Base-by-base conservation (phyloP, 148 eudicot genomes). In the Euryodendron excelsum region DNA sequence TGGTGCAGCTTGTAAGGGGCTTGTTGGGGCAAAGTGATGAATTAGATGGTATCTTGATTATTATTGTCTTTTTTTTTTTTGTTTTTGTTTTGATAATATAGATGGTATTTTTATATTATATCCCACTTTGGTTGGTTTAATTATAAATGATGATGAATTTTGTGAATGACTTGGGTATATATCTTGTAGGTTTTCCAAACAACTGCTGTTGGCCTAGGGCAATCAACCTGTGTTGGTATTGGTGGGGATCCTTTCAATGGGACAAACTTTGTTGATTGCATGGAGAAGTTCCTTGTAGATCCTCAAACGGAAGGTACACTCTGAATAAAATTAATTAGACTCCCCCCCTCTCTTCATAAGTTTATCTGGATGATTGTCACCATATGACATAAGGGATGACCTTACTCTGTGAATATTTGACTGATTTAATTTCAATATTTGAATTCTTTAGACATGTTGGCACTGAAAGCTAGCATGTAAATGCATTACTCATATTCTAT, bases 201-300 rank as follows among this genome's bases (percentile, higher is more conserved):
- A 74, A 90, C 94, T 79, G 94, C 94, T 69, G 99, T 96, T 83
- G 98, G 99, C 79, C 90, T 96, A 69, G 99, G 99, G 78, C 99
- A 96, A 82, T 96, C 99, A 37, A 96, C 99, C 20, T 93, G 97
- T 82, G 99, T 96, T 33, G 99, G 99, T 67, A 90, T 96, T 72
- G 99, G 99, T 67, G 99, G 99, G 64, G 99, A 96, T 87, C 99
- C 99, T 88, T 96, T 96, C 79, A 96, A 96, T 79, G 99, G 99
- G 28, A 96, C 99, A 37, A 96, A 96, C 79, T 96, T 96, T 84
- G 97, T 96, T 82, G 98, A 96, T 87, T 96, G 99, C 86, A 69
- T 96, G 74, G 91, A 91, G 81, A 96, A 89, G 75, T 96, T 96
- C 88, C 90, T 96, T 81, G 89, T 85, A 69, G 99, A 96, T 83